Evolutionary conservation across 148 eudicot species (phyloP).

Genomic region (Hydrangea macrophylla): DNA sequence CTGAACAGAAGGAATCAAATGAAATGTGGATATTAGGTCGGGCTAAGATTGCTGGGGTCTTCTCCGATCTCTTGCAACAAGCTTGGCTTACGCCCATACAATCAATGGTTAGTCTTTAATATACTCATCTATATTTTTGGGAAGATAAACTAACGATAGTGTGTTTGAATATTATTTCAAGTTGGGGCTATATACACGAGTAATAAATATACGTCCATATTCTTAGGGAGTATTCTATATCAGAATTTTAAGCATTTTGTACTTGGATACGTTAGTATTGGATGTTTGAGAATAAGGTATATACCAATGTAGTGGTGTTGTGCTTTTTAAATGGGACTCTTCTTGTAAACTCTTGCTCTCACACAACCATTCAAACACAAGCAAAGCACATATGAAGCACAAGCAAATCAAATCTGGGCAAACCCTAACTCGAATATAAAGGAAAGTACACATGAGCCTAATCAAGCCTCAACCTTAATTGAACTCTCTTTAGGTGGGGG

Average conservation of each 20-base stretch:
- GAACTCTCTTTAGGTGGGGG: not conserved
- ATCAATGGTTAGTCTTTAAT: slow-evolving; percentile 41
- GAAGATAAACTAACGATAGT: not conserved
- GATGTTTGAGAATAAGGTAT: no score
- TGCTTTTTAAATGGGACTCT: no score
- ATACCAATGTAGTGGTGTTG: no score
- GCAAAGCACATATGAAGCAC: no score
- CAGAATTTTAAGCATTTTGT: no score
- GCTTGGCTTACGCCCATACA: slow-evolving; percentile 59
- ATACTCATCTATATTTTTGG: not conserved
- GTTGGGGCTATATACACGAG: not conserved
- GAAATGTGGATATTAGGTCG: slow-evolving; percentile 41
- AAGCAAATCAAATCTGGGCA: no score
- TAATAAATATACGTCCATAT: not conserved
- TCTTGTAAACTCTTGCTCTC: no score
- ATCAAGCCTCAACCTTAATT: not conserved
- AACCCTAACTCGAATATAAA: no score
- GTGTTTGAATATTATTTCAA: not conserved
- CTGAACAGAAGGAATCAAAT: slow-evolving; percentile 31
- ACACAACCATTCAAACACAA: no score
- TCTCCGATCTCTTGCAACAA: slow-evolving; percentile 60
- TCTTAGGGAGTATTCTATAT: no score
- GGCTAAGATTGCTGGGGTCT: slow-evolving; percentile 45
- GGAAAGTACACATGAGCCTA: no score
- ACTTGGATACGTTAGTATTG: no score